Percentiles rank a stretch among this genome's conserved stretches.
phyloP scores from a whole-genome alignment of 1,284 basidiomycete genomes.

The Moniliella sp. region DNA sequence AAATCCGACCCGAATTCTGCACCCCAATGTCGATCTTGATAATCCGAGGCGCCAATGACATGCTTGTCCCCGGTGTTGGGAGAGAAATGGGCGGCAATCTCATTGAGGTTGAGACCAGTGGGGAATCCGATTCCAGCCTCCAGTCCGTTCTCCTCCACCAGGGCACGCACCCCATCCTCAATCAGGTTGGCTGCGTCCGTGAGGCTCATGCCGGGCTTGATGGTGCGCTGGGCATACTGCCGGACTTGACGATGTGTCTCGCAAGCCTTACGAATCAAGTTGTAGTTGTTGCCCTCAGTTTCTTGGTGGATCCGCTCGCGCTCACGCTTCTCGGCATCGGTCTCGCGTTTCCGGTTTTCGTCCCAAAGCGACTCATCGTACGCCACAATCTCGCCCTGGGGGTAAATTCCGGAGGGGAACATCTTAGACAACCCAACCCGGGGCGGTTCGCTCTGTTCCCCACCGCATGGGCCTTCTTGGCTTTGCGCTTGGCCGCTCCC shows the following conservation, averaged over 20 bases:
- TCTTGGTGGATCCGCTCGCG: constrained; percentile 43
- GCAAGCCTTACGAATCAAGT: constrained; percentile 66
- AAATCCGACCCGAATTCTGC: constrained; percentile 78
- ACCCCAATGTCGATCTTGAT: constrained; percentile 94
- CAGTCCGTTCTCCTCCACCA: constrained; percentile 64
- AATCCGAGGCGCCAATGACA: constrained; percentile 2
- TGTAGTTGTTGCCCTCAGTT: constrained; percentile 44
- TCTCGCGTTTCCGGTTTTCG: constrained; percentile 49
- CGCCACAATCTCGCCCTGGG: constrained; percentile 71
- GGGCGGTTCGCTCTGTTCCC: constrained; percentile 69
- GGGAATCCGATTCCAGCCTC: constrained; percentile 79
- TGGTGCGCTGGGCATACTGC: constrained; percentile 52
- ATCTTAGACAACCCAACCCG: constrained; percentile 68
- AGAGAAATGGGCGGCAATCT: constrained; percentile 88
- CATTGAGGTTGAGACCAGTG: constrained; percentile 80
- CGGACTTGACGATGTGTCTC: constrained; percentile 85
- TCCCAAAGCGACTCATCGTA: constrained; percentile 45
- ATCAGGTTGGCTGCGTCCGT: constrained; percentile 82
- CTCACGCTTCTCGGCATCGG: constrained; percentile 72
- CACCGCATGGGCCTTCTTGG: constrained; percentile 5
- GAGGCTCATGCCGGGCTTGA: constrained; percentile 82
- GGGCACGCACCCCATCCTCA: constrained; percentile 51
- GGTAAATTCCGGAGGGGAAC: constrained; percentile 64
- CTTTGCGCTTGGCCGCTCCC: constrained; percentile 21
- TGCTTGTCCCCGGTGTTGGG: constrained; percentile 86